Evolutionary conservation across 495 filamentous ascomycete species (phyloP).

Genomic region (Xylaria acuta): DNA sequence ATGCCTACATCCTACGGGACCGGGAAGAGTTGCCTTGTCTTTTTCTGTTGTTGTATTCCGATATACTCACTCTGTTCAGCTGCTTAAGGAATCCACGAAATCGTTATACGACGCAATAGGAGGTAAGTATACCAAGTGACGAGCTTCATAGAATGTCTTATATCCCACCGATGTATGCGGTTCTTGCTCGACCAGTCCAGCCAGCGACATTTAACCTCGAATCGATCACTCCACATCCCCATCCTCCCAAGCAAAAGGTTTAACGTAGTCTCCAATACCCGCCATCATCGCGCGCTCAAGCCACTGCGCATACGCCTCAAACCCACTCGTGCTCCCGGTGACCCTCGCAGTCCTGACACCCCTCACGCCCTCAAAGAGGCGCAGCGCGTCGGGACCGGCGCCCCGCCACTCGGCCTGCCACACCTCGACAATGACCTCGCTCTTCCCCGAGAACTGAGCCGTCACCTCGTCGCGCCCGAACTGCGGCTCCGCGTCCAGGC

Average conservation of each 20-base stretch:
- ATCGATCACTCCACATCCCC: constrained; percentile 36
- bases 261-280: constrained; percentile 31
- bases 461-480: constrained; percentile 37
- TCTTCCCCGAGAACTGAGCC: constrained; percentile 48
- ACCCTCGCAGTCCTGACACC: constrained; percentile 53
- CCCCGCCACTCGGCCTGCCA: constrained; percentile 54
- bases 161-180: too few species aligned
- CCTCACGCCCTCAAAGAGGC: constrained; percentile 57
- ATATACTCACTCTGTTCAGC: not conserved
- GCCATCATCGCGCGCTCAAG: constrained; percentile 53
- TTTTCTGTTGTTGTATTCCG: too few species aligned
- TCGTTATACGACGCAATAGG: not conserved
- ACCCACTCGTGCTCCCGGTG: constrained; percentile 47
- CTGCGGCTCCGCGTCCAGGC: constrained; percentile 55
- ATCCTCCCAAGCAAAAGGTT: constrained; percentile 32
- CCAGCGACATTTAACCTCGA: not conserved
- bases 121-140: not conserved
- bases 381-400: constrained; percentile 46
- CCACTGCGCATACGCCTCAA: constrained; percentile 54
- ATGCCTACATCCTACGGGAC: too few species aligned
- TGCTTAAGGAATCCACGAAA: not conserved
- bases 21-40: too few species aligned
- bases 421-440: constrained; percentile 54
- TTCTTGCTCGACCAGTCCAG: not conserved
- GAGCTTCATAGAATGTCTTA: too few species aligned